These are phyloP conservation scores for Candida yuanshanica DNA, from an alignment of 805 yeast genomes.

Conservation along the genomic window DNA sequence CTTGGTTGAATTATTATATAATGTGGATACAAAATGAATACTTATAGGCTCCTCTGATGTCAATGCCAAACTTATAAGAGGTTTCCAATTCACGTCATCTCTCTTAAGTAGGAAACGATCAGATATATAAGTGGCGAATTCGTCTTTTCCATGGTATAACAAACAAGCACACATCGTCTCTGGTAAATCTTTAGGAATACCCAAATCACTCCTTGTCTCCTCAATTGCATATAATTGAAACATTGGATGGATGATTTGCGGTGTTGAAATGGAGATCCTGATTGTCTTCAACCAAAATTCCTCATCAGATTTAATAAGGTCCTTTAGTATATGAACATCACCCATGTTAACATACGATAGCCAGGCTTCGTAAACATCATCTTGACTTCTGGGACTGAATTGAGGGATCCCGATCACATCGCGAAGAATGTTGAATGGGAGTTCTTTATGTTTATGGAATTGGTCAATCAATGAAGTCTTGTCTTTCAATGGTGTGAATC, in stretches of 20 bases:
- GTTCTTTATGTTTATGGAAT: slow-evolving; percentile 9
- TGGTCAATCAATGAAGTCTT: slow-evolving; percentile 7
- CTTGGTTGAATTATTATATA: slow-evolving; percentile 7
- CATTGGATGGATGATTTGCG: slow-evolving; percentile 10
- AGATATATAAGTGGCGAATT: slow-evolving; percentile 7
- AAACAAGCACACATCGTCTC: slow-evolving; percentile 12
- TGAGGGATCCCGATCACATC: slow-evolving; percentile 15
- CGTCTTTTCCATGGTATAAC: slow-evolving; percentile 14
- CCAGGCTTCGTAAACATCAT: slow-evolving; percentile 13
- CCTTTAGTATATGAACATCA: slow-evolving; percentile 4
- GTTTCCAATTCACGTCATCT: slow-evolving; percentile 10
- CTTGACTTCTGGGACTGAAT: slow-evolving; percentile 3
- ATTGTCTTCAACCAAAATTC: slow-evolving; percentile 15
- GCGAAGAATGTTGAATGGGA: slow-evolving; percentile 19
- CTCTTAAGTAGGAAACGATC: not conserved
- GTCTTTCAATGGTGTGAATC: slow-evolving; percentile 16
- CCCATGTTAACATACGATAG: slow-evolving; percentile 8
- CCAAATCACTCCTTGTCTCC: not conserved
- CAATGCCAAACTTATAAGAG: slow-evolving; percentile 11
- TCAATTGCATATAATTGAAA: slow-evolving; percentile 5
- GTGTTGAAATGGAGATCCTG: slow-evolving; percentile 12
- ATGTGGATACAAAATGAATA: slow-evolving; percentile 3
- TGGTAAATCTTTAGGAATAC: slow-evolving; percentile 7
- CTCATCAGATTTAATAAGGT: not conserved
- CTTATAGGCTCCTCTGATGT: slow-evolving; percentile 4